These are phyloP conservation scores for Kazachstania sp. DNA, from an alignment of 1,139 yeast species.

Conservation along the genomic window DNA sequence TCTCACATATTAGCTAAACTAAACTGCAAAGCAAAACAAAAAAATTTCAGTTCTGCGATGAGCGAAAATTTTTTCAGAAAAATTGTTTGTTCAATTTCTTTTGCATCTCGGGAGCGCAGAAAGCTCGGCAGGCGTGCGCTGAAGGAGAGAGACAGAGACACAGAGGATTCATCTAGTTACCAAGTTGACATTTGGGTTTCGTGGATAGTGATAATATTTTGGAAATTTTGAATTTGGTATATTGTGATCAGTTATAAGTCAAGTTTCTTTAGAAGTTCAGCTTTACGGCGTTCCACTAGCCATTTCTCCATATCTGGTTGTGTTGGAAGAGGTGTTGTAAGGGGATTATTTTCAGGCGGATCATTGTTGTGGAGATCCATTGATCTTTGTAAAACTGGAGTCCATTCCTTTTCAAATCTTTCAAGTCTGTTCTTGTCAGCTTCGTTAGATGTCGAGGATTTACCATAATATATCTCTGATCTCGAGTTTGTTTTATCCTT, in stretches of 20 bases:
- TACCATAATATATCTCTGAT: background rate
- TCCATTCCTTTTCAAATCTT: constrained; percentile 11
- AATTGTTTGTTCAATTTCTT: background rate
- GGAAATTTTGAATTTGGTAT: too few relatives aligned
- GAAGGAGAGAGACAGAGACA: too few relatives aligned
- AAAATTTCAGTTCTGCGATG: background rate
- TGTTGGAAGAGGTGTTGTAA: background rate
- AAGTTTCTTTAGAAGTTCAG: constrained; percentile 1
- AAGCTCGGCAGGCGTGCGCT: too few relatives aligned
- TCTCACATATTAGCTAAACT: too few relatives aligned
- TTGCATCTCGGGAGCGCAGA: too few relatives aligned
- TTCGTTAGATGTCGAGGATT: background rate
- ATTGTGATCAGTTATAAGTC: background rate
- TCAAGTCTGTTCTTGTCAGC: background rate
- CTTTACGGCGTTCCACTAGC: constrained; percentile 3
- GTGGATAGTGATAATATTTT: background rate
- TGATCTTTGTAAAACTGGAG: constrained; percentile 7
- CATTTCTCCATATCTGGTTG: constrained; percentile 1
- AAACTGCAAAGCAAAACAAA: background rate
- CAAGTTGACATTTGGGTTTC: too few relatives aligned
- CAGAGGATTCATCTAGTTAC: too few relatives aligned
- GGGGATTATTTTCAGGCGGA: background rate
- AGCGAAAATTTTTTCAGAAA: background rate
- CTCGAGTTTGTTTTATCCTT: background rate
- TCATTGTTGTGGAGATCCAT: background rate